Percentiles rank a stretch among this genome's conserved stretches.
Conservation (phyloP, 768 basidiomycete genomes). For the Agaricus subrufescens region DNA sequence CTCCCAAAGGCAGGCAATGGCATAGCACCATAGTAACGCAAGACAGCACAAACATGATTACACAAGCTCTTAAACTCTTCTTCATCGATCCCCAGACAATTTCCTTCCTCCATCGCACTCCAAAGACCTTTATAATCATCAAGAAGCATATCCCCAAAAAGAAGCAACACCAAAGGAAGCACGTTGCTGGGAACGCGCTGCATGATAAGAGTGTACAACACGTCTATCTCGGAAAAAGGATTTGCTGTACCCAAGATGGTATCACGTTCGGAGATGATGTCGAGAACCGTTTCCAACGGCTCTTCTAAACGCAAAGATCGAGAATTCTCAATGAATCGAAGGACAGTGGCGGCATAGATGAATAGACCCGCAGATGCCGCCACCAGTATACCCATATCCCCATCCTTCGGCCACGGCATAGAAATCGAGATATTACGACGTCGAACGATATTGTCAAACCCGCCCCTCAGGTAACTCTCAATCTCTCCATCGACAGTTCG, state of each 20-base stretch:
- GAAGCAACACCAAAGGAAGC: not conserved
- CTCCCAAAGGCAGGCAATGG: not conserved
- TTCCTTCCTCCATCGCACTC: too few species aligned
- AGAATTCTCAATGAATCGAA: slow-evolving; percentile 19
- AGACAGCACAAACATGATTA: not conserved
- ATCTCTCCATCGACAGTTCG: slow-evolving; percentile 1
- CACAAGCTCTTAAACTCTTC: not conserved
- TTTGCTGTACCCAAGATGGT: not conserved
- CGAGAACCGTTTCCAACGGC: not conserved
- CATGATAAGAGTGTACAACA: slow-evolving; percentile 12
- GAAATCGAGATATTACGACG: not conserved
- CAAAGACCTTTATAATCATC: too few species aligned
- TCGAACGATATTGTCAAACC: slow-evolving; percentile 1
- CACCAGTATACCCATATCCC: slow-evolving; percentile 12
- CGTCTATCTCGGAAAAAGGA: slow-evolving; percentile 10
- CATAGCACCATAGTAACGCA: not conserved
- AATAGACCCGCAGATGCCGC: slow-evolving; percentile 19
- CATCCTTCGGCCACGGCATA: slow-evolving; percentile 9
- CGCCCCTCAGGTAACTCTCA: slow-evolving; percentile 1
- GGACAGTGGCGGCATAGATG: slow-evolving; percentile 21
- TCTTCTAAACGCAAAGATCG: not conserved
- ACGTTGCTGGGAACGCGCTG: not conserved
- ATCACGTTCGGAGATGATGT: not conserved
- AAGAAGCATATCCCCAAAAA: not conserved
- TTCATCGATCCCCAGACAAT: not conserved